Percentiles rank a stretch among this genome's conserved stretches.
These are phyloP conservation scores for Aspergillus bertholletiae DNA, from an alignment of 495 filamentous ascomycete genomes.

Conservation along the genomic window DNA sequence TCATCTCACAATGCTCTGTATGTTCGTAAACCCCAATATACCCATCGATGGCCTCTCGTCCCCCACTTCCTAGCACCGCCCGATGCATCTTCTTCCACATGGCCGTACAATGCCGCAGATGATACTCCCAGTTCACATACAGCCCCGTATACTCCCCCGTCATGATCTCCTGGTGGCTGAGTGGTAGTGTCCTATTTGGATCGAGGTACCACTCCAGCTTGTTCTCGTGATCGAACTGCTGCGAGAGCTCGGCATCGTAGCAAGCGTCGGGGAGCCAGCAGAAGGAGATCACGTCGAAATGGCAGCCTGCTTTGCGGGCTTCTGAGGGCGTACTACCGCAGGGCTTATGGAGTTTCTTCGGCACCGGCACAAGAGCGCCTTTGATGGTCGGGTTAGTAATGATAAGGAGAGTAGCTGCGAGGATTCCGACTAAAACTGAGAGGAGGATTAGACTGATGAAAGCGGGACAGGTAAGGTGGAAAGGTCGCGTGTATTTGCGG, in stretches of 20 bases:
- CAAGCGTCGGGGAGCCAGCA: slow-evolving; percentile 13
- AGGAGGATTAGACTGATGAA: no score
- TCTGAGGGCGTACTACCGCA: not conserved
- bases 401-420: no score
- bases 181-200: not conserved
- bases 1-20: slow-evolving; percentile 26
- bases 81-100: slow-evolving; percentile 34
- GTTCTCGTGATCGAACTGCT: not conserved
- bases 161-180: slow-evolving; percentile 5
- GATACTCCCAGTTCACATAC: slow-evolving; percentile 32
- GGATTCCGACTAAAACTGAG: no score
- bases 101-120: slow-evolving; percentile 28
- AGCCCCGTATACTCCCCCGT: slow-evolving; percentile 10
- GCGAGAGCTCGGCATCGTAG: slow-evolving; percentile 8
- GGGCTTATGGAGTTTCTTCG: no score
- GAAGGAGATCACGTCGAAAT: not conserved
- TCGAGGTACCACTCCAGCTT: slow-evolving; percentile 16
- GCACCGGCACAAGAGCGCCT: no score
- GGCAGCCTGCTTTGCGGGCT: not conserved
- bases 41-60: slow-evolving; percentile 8
- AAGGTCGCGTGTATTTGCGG: no score
- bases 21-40: slow-evolving; percentile 19
- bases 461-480: no score
- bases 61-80: no score
- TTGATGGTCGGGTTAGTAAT: no score